These are phyloP conservation scores for Yarrowia sp. DNA, from an alignment of 805 yeast genomes.

Conservation along the genomic window DNA sequence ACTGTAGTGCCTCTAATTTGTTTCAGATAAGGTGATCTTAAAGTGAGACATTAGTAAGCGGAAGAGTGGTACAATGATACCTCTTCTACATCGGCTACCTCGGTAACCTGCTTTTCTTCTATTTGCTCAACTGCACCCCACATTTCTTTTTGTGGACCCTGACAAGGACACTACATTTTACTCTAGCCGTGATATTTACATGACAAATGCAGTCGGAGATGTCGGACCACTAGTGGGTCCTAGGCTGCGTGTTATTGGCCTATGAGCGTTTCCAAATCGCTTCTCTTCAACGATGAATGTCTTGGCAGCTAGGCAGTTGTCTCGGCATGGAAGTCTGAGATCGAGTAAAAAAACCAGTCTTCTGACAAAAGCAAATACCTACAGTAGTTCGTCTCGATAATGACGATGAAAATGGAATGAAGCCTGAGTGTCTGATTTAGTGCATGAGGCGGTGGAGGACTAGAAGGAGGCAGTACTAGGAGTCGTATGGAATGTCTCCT, in stretches of 20 bases:
- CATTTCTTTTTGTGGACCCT: slow-evolving; percentile 23
- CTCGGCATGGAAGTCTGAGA: neutral
- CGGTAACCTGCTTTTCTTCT: too few species aligned
- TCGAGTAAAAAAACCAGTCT: too few species aligned
- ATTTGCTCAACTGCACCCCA: slow-evolving; percentile 1
- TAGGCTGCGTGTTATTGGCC: too few species aligned
- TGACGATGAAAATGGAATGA: slow-evolving; percentile 4
- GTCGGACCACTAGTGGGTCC: slow-evolving; percentile 19
- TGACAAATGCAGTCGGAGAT: slow-evolving; percentile 14
- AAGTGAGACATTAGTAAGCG: neutral
- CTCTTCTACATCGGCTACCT: too few species aligned
- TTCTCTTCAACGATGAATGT: too few species aligned
- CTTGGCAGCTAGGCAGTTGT: too few species aligned
- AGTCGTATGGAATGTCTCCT: too few species aligned
- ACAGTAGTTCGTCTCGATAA: neutral
- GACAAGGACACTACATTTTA: neutral
- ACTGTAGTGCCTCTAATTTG: too few species aligned
- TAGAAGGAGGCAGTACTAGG: neutral
- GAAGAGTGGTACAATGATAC: too few species aligned
- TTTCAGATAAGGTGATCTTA: neutral
- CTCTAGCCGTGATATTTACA: neutral
- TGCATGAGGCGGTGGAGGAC: too few species aligned
- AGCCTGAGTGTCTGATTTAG: neutral
- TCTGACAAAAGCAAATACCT: neutral
- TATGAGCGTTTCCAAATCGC: too few species aligned